Evolutionary conservation across 2,329 filamentous ascomycete species (phyloP).

Genomic region (Chaetomium olivaceum): DNA sequence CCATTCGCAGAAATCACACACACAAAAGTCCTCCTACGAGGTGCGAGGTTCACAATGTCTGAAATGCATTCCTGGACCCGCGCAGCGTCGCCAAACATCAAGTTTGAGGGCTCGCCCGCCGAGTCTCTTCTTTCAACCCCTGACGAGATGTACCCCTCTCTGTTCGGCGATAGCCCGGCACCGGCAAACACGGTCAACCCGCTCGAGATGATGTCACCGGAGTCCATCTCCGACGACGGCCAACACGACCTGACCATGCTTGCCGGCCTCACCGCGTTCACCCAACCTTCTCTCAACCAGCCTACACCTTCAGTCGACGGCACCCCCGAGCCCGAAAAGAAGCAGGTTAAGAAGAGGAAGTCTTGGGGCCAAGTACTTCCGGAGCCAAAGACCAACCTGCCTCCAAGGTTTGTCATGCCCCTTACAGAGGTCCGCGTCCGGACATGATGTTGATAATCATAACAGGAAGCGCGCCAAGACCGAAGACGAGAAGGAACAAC

Average conservation of each 20-base stretch:
- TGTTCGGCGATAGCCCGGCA: slow-evolving; percentile 45
- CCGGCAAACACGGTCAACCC: slow-evolving; percentile 45
- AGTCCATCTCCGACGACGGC: slow-evolving; percentile 42
- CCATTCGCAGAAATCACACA: slow-evolving; percentile 25
- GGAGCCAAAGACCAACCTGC: slow-evolving; percentile 93
- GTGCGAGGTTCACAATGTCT: slow-evolving; percentile 16
- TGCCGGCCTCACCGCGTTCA: slow-evolving; percentile 28
- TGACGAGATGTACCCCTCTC: slow-evolving; percentile 50
- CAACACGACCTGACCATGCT: slow-evolving; percentile 35
- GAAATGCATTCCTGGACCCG: slow-evolving; percentile 46
- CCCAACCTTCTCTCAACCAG: slow-evolving; percentile 16
- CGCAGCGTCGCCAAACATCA: slow-evolving; percentile 48
- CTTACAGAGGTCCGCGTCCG: background rate
- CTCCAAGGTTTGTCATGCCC: slow-evolving; percentile 62
- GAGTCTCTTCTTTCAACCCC: slow-evolving; percentile 57
- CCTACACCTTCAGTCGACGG: slow-evolving; percentile 25
- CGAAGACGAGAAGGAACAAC: slow-evolving; percentile 97
- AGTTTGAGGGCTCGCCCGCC: slow-evolving; percentile 56
- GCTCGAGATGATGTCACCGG: slow-evolving; percentile 53
- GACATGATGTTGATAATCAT: background rate
- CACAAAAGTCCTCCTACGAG: slow-evolving; percentile 29
- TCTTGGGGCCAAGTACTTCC: slow-evolving; percentile 98
- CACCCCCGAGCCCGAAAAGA: slow-evolving; percentile 58
- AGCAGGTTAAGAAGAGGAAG: slow-evolving; percentile 88
- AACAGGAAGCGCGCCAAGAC: slow-evolving; percentile 93